Evolutionary conservation across 257 asterid genomes (phyloP).

Genomic region (Rhazya stricta): DNA sequence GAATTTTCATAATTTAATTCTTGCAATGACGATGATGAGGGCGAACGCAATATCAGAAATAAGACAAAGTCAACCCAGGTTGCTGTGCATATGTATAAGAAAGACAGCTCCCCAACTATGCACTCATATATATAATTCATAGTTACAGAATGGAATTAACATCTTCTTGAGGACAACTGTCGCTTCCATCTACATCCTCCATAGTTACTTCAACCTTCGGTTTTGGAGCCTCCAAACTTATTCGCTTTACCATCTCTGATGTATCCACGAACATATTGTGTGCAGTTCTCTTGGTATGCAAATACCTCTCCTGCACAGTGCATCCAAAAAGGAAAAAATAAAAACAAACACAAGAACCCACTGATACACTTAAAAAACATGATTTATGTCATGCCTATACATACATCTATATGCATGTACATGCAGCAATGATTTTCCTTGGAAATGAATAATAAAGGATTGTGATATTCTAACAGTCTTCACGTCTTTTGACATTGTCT

Average conservation of each 20-base stretch:
- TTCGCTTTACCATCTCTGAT: constrained; percentile 64
- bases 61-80: not conserved
- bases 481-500: not conserved
- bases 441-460: not conserved
- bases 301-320: constrained; percentile 65
- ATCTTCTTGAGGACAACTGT: constrained; percentile 67
- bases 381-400: not conserved
- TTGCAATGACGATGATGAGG: too few species aligned
- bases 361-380: not conserved
- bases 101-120: not conserved
- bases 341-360: not conserved
- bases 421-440: not conserved
- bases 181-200: constrained; percentile 57
- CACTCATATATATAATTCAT: not conserved
- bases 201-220: constrained; percentile 45
- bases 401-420: not conserved
- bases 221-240: constrained; percentile 78
- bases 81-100: not conserved
- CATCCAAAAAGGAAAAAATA: not conserved
- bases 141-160: not conserved
- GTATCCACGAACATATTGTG: constrained; percentile 85
- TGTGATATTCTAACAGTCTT: not conserved
- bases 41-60: too few species aligned
- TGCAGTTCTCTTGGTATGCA: constrained; percentile 95
- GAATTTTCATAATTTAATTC: too few species aligned